phyloP scores from a whole-genome alignment of 495 filamentous ascomycete genomes.

The Penicillium flavigenum region DNA sequence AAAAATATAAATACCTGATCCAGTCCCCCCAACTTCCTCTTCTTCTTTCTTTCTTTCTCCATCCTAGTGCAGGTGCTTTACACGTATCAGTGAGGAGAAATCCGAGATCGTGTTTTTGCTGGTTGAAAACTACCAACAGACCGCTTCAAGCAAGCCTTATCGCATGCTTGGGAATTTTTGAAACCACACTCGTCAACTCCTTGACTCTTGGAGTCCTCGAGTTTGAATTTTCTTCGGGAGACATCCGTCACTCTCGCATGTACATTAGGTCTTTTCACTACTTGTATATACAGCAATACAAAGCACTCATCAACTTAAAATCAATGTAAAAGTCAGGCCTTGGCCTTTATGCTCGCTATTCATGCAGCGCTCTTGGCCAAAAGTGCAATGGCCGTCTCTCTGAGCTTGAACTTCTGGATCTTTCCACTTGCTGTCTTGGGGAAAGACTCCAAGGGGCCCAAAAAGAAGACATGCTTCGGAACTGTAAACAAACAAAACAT shows the following conservation, averaged over 20 bases:
- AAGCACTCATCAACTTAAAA: neutral
- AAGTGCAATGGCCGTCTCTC: slow-evolving; percentile 57
- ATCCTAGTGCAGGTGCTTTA: slow-evolving; percentile 58
- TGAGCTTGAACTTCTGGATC: slow-evolving; percentile 92
- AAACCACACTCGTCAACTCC: slow-evolving; percentile 35
- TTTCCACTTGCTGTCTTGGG: slow-evolving; percentile 97
- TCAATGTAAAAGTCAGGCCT: neutral
- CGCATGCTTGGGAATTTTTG: slow-evolving; percentile 53
- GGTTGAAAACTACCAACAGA: slow-evolving; percentile 58
- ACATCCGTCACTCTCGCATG: neutral
- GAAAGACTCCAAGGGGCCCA: slow-evolving; percentile 55
- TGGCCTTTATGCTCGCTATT: neutral
- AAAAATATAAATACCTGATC: slow-evolving; percentile 25
- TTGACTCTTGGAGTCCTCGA: slow-evolving; percentile 23
- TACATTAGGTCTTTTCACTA: slow-evolving; percentile 41
- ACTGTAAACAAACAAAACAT: slow-evolving; percentile 39
- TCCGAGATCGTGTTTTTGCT: slow-evolving; percentile 61
- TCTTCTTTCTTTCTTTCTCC: slow-evolving; percentile 41
- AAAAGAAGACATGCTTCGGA: slow-evolving; percentile 88
- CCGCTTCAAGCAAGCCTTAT: slow-evolving; percentile 42
- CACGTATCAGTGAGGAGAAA: slow-evolving; percentile 57
- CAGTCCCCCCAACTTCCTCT: slow-evolving; percentile 2
- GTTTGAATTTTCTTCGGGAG: slow-evolving; percentile 10
- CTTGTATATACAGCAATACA: slow-evolving; percentile 13
- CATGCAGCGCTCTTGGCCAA: slow-evolving; percentile 30